A percentile compares a stretch with the other conserved stretches of the same genome.
phyloP scores from a whole-genome alignment of 2,329 filamentous ascomycete species.

The Endoconidiophora polonica region DNA sequence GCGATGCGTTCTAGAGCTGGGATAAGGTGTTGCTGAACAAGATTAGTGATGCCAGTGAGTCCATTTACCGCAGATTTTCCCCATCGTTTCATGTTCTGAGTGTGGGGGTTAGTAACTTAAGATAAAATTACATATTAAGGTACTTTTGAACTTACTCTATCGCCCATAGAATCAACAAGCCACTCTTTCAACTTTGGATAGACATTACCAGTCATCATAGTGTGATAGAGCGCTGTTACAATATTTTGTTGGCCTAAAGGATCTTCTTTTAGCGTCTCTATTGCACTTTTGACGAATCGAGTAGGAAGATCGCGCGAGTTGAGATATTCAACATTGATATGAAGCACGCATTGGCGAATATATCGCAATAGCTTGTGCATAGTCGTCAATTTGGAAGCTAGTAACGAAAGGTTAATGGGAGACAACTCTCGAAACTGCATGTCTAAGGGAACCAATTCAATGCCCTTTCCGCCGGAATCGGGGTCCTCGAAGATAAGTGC shows the following conservation, averaged over 20 bases:
- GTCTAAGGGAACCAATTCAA: conserved; percentile 60
- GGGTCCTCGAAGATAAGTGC: conserved; percentile 41
- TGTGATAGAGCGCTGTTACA: conserved; percentile 63
- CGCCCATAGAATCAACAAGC: conserved; percentile 67
- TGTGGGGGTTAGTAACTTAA: conserved; percentile 12
- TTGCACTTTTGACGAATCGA: conserved; percentile 41
- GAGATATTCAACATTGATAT: conserved; percentile 70
- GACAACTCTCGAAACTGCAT: conserved; percentile 67
- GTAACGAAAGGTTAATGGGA: conserved; percentile 63
- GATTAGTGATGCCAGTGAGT: conserved; percentile 56
- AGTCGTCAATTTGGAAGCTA: conserved; percentile 75
- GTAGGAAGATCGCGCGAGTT: conserved; percentile 62
- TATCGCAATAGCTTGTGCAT: conserved; percentile 78
- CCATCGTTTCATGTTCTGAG: conserved; percentile 81
- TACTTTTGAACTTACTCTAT: conserved; percentile 40
- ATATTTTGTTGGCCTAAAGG: conserved; percentile 46
- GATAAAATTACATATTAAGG: conserved; percentile 4
- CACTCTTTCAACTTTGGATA: conserved; percentile 65
- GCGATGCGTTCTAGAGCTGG: conserved; percentile 72
- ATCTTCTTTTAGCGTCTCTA: conserved; percentile 55
- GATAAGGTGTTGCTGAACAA: conserved; percentile 76
- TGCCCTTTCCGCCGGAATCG: conserved; percentile 20
- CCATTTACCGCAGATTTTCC: conserved; percentile 70
- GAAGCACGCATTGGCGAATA: conserved; percentile 60
- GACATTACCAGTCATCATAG: conserved; percentile 70